Evolutionary conservation across 179 eudicot genomes (phyloP), one percentile per base, ranked within the genome.

Genomic region (Spergularia azorica): DNA sequence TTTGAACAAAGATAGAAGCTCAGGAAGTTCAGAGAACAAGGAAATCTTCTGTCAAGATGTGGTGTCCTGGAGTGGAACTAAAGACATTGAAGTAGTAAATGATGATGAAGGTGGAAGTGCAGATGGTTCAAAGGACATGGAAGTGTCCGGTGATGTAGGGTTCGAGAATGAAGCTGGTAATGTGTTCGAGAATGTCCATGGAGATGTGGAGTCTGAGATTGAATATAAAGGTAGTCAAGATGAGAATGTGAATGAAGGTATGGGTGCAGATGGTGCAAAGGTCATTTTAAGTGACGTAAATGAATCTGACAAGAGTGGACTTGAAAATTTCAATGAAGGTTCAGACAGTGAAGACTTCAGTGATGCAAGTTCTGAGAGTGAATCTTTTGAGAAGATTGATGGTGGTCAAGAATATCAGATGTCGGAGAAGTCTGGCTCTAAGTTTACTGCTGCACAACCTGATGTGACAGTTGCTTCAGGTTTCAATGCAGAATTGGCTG

Each of bases 381-480:
- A 26, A 12, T 14, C 36, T 58, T 54, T 38, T 68, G 72, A 68
- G 52, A 71, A 71, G 9, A 2, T 55, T 46, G 73, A 52, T 48
- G 55, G 54, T 16, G 55, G 21, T 43, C 52, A 26, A 14, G 41
- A 36, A 8, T 14, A 55, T 55, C 74, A 71, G 63, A 14, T 71
- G 21, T 36, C 20, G 9, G 67, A 72, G 54, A 60, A 72, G 56
- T 60, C 60, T 60, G 67, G 43, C 56, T 63, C 66, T 26, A 65
- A 63, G 50, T 55, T 39, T 5, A 11, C 67, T 64, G 14, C 67
- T 70, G 4, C 39, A 36, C 32, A 67, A 68, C 48, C 59, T 76
- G 79, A 67, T 54, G n/a, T 52, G 57, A 3, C 58, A 55, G 17
- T 55, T 15, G n/a, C 58, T 55, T 55, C 58, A 15, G 58, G 11